Conservation (phyloP, 345 rosid genomes). For the Eucalyptus pauciflora region DNA sequence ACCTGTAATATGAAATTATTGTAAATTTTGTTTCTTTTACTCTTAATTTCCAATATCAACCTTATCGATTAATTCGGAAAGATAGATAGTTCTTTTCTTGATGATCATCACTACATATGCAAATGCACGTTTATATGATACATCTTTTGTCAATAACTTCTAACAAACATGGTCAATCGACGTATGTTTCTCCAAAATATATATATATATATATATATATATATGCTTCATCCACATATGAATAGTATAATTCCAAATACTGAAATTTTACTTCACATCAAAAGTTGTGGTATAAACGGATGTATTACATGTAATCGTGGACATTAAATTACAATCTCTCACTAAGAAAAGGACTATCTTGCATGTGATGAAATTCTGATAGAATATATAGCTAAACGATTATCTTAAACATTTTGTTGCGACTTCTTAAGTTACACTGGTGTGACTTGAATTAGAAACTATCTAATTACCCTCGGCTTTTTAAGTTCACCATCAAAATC, state of each 20-base stretch:
- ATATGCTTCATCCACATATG: neutral
- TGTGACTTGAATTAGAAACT: neutral
- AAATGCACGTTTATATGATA: neutral
- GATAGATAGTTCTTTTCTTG: neutral
- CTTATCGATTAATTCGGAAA: neutral
- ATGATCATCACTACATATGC: neutral
- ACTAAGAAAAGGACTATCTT: neutral
- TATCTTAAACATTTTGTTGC: neutral
- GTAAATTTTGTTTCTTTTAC: neutral
- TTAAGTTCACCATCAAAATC: neutral
- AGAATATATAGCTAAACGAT: neutral
- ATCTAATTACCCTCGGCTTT: neutral
- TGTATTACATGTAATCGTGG: neutral
- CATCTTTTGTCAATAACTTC: neutral
- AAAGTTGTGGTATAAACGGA: neutral
- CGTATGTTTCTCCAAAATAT: neutral
- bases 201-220: too few relatives aligned
- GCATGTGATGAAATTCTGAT: neutral
- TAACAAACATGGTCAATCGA: fast-evolving
- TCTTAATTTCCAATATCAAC: neutral
- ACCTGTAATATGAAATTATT: neutral
- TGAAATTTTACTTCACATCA: neutral
- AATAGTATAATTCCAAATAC: neutral
- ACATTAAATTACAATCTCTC: neutral
- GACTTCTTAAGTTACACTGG: neutral